Evolutionary conservation across 2,329 filamentous ascomycete genomes (phyloP), one percentile per base, ranked within the genome.

Genomic region (Fusarium sp.): DNA sequence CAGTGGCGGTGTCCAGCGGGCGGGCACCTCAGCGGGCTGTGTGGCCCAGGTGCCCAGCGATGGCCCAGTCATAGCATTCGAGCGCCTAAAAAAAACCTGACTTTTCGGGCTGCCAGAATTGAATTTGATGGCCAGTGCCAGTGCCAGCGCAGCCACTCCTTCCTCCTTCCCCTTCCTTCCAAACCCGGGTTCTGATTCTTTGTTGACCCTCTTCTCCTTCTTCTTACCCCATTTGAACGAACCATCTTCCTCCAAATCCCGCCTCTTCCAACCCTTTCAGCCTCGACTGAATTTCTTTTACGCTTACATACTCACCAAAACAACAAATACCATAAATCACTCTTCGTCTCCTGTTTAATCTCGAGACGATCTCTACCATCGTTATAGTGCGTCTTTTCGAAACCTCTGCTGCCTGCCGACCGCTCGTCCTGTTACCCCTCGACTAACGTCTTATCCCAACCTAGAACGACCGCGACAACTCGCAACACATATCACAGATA

Each of bases 51-150:
- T 49, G 57, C 43, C 56, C 63, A 63, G 50, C 52, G 58, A 39
- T 62, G 68, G 56, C 66, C 66, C 66, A 69, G 66, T 55, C 56
- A 64, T 45, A 57, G 47, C 40, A 32, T 56, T 53, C 40, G 48
- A 60, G 60, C 53, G 57, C 56, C 69, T 61, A 57, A 59, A 72
- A 75, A 33, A 75, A 73, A 68, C 74, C 73, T 74, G 74, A 76
- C 72, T 76, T 76, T 76, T 76, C 72, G 68, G 75, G 72, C 74
- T 72, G 68, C 73, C 56, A 67, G 28, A 53, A 53, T 46, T 41
- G 50, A 26, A 40, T 46, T 26, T 26, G 26, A 26, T 26, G 26
- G 33, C 40, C 48, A 59, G 64, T 66, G 33, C 40, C 48, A 59
- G 64, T 66, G 71, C 68, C 63, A 65, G 56, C 58, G 65, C 64